phyloP scores from a whole-genome alignment of 495 filamentous ascomycete species.

The Hyaloscypha finlandica region DNA sequence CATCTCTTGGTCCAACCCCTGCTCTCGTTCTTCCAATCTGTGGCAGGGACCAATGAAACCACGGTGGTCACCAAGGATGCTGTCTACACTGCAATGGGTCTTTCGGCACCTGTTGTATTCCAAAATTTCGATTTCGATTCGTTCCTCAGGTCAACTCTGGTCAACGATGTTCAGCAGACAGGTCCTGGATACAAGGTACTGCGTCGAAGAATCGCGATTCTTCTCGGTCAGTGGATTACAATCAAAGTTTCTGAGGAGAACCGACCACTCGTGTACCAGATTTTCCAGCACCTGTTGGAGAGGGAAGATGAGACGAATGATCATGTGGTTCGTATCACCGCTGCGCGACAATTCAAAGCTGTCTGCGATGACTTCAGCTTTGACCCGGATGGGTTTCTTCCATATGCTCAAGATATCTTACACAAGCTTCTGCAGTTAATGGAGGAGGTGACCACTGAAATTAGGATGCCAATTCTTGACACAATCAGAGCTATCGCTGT shows the following conservation, averaged over 20 bases:
- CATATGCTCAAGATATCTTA: slow-evolving; percentile 71
- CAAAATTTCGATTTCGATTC: slow-evolving; percentile 73
- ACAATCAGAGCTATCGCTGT: slow-evolving; percentile 79
- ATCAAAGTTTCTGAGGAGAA: slow-evolving; percentile 67
- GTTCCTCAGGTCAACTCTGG: slow-evolving; percentile 72
- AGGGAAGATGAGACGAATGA: slow-evolving; percentile 79
- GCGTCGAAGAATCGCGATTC: slow-evolving; percentile 82
- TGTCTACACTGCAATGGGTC: slow-evolving; percentile 87
- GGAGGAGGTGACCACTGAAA: slow-evolving; percentile 78
- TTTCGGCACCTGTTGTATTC: slow-evolving; percentile 75
- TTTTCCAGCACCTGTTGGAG: slow-evolving; percentile 86
- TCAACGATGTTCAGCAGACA: slow-evolving; percentile 75
- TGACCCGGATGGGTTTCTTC: slow-evolving; percentile 64
- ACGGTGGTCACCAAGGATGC: slow-evolving; percentile 82
- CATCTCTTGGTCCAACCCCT: slow-evolving; percentile 73
- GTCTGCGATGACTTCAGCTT: slow-evolving; percentile 88
- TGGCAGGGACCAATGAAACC: slow-evolving; percentile 66
- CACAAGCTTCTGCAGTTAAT: slow-evolving; percentile 71
- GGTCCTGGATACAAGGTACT: slow-evolving; percentile 81
- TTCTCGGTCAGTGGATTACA: slow-evolving; percentile 86
- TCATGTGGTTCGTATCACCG: slow-evolving; percentile 86
- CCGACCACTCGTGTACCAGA: slow-evolving; percentile 76
- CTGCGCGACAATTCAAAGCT: slow-evolving; percentile 77
- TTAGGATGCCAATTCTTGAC: slow-evolving; percentile 81
- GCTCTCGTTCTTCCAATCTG: slow-evolving; percentile 73